Conservation (phyloP, 2,329 filamentous ascomycete genomes). For the Sporothrix dimorphospora region DNA sequence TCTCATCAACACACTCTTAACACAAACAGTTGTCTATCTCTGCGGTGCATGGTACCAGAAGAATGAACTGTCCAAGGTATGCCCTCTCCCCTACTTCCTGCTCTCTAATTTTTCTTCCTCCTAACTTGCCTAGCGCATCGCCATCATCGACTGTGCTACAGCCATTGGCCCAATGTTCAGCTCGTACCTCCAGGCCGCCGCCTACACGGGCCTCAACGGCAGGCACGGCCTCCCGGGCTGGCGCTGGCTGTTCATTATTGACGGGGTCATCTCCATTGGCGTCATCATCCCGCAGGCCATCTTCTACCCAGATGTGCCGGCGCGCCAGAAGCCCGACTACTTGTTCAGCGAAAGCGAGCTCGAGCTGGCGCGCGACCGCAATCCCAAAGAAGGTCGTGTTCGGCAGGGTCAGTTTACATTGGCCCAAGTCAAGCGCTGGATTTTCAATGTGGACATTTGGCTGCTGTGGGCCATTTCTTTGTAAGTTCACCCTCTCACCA, state of each 20-base stretch:
- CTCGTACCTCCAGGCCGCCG: constrained; percentile 44
- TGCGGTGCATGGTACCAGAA: constrained; percentile 33
- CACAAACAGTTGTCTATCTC: constrained; percentile 27
- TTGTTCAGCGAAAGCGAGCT: constrained; percentile 27
- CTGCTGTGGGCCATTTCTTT: constrained; percentile 29
- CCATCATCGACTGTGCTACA: constrained; percentile 29
- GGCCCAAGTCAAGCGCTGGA: constrained; percentile 27
- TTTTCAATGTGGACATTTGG: constrained; percentile 27
- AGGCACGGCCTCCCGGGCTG: constrained; percentile 53
- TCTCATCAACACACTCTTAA: neutral
- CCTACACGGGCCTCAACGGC: constrained; percentile 54
- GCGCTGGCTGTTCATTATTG: constrained; percentile 59
- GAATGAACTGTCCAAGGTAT: constrained; percentile 25
- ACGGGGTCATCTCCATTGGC: constrained; percentile 58
- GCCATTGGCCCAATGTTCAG: constrained; percentile 37
- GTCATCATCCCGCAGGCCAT: constrained; percentile 55
- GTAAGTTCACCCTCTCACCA: neutral
- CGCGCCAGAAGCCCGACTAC: constrained; percentile 41
- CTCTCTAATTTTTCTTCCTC: neutral
- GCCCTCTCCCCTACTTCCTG: neutral
- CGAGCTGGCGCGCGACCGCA: constrained; percentile 32
- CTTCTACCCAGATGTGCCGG: constrained; percentile 47
- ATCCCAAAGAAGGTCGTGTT: constrained; percentile 31
- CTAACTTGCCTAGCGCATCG: constrained; percentile 23
- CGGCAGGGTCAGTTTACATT: constrained; percentile 29